These are phyloP conservation scores for Saccharomyces kudriavzevii DNA, from an alignment of 805 yeast genomes.

Conservation along the genomic window DNA sequence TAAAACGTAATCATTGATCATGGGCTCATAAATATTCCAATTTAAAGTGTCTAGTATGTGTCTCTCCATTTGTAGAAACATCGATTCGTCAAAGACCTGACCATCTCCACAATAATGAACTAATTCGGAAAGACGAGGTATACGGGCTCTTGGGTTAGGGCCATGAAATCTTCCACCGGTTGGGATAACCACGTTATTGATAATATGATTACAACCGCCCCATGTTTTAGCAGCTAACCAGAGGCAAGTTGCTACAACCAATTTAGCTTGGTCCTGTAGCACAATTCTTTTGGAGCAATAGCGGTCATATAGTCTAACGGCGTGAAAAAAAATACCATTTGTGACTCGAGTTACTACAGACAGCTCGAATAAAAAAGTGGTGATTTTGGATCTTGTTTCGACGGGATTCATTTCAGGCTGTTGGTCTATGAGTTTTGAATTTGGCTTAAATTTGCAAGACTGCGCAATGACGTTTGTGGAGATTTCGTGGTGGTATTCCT, in stretches of 20 bases:
- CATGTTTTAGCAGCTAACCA: slow-evolving; percentile 89
- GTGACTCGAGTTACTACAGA: slow-evolving; percentile 55
- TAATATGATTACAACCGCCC: slow-evolving; percentile 65
- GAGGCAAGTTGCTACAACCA: slow-evolving; percentile 83
- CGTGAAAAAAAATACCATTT: slow-evolving; percentile 58
- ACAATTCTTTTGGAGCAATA: slow-evolving; percentile 85
- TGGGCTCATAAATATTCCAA: slow-evolving; percentile 66
- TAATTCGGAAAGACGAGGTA: slow-evolving; percentile 67
- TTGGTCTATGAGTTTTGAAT: slow-evolving; percentile 59
- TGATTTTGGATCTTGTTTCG: slow-evolving; percentile 57
- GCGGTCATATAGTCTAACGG: slow-evolving; percentile 75
- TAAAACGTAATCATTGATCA: slow-evolving; percentile 40
- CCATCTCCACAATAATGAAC: slow-evolving; percentile 61
- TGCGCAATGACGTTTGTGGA: slow-evolving; percentile 33
- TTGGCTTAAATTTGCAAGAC: slow-evolving; percentile 40
- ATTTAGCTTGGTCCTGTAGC: slow-evolving; percentile 75
- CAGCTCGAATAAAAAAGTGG: slow-evolving; percentile 75
- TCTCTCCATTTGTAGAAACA: slow-evolving; percentile 69
- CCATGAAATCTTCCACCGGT: slow-evolving; percentile 56
- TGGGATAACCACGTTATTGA: slow-evolving; percentile 41
- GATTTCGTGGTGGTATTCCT: slow-evolving; percentile 49
- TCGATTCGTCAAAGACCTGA: slow-evolving; percentile 44
- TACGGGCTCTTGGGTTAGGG: slow-evolving; percentile 65
- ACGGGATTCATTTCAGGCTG: slow-evolving; percentile 81
- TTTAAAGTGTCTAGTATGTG: slow-evolving; percentile 64